Base-by-base conservation (phyloP, 2,329 filamentous ascomycete genomes). In the Hortaea sp. region DNA sequence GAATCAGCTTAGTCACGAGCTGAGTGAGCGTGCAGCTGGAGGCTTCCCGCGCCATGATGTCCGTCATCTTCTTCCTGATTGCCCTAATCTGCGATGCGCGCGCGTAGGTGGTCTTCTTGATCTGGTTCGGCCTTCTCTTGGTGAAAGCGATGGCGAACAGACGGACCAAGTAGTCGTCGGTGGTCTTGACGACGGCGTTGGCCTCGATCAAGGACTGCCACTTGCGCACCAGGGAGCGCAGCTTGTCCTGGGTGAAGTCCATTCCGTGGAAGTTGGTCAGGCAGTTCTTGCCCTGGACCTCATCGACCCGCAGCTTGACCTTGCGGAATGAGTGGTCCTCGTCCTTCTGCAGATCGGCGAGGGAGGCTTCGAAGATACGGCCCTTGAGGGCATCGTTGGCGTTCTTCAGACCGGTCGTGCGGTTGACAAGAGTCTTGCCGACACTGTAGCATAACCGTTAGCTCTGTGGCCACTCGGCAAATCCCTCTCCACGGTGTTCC, bases 91-190 rank as follows among this genome's bases (percentile, higher is more conserved):
- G 92, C 57, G 92, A 97, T 57, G 88, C 88, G 58, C 84, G 84
- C 62, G 92, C 92, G 70, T 98, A 98, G 70, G 92, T 98, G 66
- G 92, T 98, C 86, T 97, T 98, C 86, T 95, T 95, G 80, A 98
- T 90, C 81, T 98, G 92, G 81, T 97, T 98, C 64, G 88, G 88
- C 68, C 92, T 85, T 74, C 88, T 82, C 85, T 97, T 97, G 75
- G 92, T 98, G 81, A 98, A 98, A 64, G 87, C 92, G 63, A 98
- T 98, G 71, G 88, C 88, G 78, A 98, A 98, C 63, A 98, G 84
- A 66, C 92, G 88, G 75, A 98, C 82, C 70, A 97, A 89, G 80
- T 98, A 97, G 76, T 98, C 92, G 70, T 98, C 92, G 70, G 92
- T 97, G 65, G 92, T 97, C 86, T 97, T 97, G 79, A 98, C 89